A percentile compares a stretch with the other conserved stretches of the same genome.
phyloP scores from a whole-genome alignment of 306 rosid species.

The Glycyrrhiza uralensis region DNA sequence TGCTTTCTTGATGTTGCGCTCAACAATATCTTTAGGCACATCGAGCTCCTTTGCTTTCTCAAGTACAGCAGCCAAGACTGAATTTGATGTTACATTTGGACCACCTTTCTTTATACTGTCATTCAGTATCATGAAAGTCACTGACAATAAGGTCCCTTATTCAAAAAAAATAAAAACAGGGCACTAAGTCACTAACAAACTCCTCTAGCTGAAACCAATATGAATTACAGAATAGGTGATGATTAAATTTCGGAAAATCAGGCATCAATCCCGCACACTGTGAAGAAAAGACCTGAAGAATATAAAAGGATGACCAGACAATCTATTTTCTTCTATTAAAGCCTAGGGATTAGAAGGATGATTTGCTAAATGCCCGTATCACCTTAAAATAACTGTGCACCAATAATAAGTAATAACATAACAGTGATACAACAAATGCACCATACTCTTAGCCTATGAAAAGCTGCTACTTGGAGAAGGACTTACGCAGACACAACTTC shows the following conservation, averaged over 20 bases:
- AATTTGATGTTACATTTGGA: conserved; percentile 66
- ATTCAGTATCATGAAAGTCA: conserved; percentile 7
- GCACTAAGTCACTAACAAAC: conserved; percentile 9
- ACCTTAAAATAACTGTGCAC: background rate
- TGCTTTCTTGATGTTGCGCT: conserved; percentile 85
- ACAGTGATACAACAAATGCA: background rate
- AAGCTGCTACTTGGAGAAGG: background rate
- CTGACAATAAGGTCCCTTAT: conserved; percentile 3
- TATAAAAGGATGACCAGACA: background rate
- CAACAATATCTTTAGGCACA: conserved; percentile 84
- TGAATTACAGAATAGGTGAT: background rate
- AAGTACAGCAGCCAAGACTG: conserved; percentile 66
- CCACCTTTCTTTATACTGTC: conserved; percentile 80
- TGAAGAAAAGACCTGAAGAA: background rate
- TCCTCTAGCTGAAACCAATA: conserved; percentile 4
- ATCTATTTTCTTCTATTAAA: background rate
- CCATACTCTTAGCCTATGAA: background rate
- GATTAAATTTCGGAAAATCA: background rate
- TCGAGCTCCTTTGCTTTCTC: conserved; percentile 96
- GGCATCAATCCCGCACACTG: background rate
- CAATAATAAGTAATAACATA: background rate
- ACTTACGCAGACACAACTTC: conserved; percentile 94
- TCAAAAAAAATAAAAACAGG: background rate
- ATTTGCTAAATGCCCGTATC: background rate
- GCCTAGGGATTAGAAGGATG: background rate